Evolutionary conservation across 202 grass and related monocot genomes (phyloP).

Genomic region (Cymbopogon flexuosus): DNA sequence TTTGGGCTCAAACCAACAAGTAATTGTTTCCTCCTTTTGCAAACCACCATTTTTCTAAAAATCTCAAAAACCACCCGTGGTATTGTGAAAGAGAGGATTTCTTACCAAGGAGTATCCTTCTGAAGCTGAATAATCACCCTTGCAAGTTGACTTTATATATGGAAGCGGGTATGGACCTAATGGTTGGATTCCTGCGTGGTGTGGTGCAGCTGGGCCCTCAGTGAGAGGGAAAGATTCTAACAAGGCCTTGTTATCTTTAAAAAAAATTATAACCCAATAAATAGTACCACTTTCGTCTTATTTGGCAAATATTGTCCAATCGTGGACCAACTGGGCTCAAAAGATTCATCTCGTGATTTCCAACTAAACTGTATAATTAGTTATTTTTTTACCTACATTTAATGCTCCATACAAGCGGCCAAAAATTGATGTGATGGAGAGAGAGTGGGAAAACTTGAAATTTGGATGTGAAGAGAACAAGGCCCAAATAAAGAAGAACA

Average conservation of each 20-base stretch:
- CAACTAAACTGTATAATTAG: too few relatives aligned
- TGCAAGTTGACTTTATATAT: conserved; percentile 57
- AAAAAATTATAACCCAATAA: too few relatives aligned
- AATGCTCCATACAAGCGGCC: too few relatives aligned
- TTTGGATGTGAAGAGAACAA: too few relatives aligned
- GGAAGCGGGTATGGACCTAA: conserved; percentile 24
- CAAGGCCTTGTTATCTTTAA: too few relatives aligned
- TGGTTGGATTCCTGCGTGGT: conserved; percentile 51
- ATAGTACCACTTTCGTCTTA: too few relatives aligned
- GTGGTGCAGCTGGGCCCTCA: conserved; percentile 35
- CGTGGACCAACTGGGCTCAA: too few relatives aligned
- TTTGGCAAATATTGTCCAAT: too few relatives aligned
- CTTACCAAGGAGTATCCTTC: conserved; percentile 35
- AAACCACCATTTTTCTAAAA: neutral
- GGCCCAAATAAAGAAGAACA: conserved; percentile 34
- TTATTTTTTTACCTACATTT: too few relatives aligned
- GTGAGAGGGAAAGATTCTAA: conserved; percentile 77
- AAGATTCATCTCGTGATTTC: too few relatives aligned
- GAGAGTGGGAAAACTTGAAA: too few relatives aligned
- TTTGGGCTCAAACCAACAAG: neutral
- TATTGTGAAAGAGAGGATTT: conserved; percentile 34
- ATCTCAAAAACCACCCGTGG: conserved; percentile 8
- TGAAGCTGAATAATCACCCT: conserved; percentile 35
- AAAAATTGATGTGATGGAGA: too few relatives aligned
- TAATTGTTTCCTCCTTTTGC: conserved; percentile 13